Percentiles rank a stretch among this genome's conserved stretches.
Evolutionary conservation across 202 grass and related monocot genomes (phyloP).

Genomic region (Panicum virgatum): DNA sequence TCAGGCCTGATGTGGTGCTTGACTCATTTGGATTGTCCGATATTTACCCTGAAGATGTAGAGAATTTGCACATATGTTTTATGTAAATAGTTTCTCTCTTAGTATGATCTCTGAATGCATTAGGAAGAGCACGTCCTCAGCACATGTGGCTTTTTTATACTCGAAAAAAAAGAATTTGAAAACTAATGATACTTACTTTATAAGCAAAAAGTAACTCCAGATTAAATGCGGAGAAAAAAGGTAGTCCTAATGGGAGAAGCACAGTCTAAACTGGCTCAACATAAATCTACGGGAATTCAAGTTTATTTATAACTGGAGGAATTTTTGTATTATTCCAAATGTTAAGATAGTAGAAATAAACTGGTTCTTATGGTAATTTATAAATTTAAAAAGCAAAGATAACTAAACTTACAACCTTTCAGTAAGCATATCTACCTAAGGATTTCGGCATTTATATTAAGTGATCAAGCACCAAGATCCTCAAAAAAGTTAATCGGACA

Average conservation of each 20-base stretch:
- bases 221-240: neutral
- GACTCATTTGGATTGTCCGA: too few species aligned
- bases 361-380: neutral
- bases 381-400: neutral
- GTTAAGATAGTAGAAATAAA: neutral
- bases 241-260: neutral
- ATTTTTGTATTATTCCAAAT: neutral
- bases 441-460: constrained; percentile 10
- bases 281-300: neutral
- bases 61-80: too few species aligned
- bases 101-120: neutral
- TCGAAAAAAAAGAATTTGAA: too few species aligned
- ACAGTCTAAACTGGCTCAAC: neutral
- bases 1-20: too few species aligned
- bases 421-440: neutral
- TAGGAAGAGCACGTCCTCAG: neutral
- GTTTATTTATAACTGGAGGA: neutral
- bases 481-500: neutral
- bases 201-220: neutral
- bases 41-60: too few species aligned
- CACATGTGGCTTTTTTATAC: too few species aligned
- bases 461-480: constrained; percentile 12
- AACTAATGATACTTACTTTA: neutral
- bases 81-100: neutral
- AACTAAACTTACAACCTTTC: constrained; percentile 4